phyloP scores from a whole-genome alignment of 2,329 filamentous ascomycete species.

The Hortaea sp. region DNA sequence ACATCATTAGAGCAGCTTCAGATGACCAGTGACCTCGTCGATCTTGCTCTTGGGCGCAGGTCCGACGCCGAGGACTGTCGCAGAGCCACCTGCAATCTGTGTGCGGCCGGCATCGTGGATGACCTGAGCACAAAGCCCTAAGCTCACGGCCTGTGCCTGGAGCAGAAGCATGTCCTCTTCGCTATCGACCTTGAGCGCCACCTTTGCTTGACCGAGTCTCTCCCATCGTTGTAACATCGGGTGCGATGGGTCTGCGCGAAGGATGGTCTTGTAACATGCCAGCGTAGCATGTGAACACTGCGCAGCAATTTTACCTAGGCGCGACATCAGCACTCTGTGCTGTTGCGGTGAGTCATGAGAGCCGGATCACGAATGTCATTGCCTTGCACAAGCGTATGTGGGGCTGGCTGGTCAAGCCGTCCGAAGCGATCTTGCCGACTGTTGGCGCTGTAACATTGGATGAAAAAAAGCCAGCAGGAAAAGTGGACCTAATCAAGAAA shows the following conservation, averaged over 20 bases:
- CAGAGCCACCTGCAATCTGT: conserved; percentile 87
- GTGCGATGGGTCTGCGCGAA: conserved; percentile 44
- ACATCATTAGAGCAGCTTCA: conserved; percentile 62
- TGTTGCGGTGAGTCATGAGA: background rate
- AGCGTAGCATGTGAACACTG: conserved; percentile 95
- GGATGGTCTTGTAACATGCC: conserved; percentile 85
- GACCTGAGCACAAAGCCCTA: conserved; percentile 80
- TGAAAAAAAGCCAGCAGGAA: conserved; percentile 1
- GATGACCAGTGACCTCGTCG: conserved; percentile 70
- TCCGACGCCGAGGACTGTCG: conserved; percentile 73
- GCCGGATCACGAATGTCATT: background rate
- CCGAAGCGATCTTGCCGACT: background rate
- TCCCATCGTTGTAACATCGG: conserved; percentile 77
- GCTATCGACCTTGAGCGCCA: conserved; percentile 78
- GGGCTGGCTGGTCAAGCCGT: background rate
- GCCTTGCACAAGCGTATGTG: background rate
- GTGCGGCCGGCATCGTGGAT: conserved; percentile 94
- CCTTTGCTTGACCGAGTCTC: conserved; percentile 59
- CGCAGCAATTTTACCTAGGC: conserved; percentile 84
- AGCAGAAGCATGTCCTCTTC: conserved; percentile 70
- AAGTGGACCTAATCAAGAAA: conserved; percentile 5
- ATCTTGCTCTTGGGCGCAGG: conserved; percentile 75
- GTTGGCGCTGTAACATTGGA: background rate
- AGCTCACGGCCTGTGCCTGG: conserved; percentile 67
- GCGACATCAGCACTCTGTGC: conserved; percentile 9